Base-by-base conservation (phyloP, 768 basidiomycete genomes). In the Piloderma croceum region DNA sequence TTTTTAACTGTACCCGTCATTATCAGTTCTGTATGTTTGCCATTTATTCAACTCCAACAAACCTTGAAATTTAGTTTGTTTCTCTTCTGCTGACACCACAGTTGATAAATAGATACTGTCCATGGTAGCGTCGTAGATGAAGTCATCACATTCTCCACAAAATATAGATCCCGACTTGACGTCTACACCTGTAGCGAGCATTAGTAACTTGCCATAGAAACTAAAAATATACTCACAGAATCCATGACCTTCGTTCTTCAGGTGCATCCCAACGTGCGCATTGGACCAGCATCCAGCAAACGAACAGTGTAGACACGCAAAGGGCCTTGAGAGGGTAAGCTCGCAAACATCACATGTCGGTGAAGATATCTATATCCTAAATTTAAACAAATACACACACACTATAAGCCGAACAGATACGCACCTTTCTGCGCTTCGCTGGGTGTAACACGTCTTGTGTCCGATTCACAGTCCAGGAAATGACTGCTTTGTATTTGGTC, bases 121-220 rank as follows among this genome's bases (percentile, higher is more conserved):
- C 24, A 90, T 52, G 2, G 54, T 58, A 10, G 70, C 47, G 46
- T 85, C 68, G 49, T 82, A 83, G 18, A 89, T 71, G 44, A 89
- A 81, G 54, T 91, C 83, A 25, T 81, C 70, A 62, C 90, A 93
- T 24, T 70, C 64, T 3, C 64, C 57, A 56, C 91, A 93, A 53
- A 76, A 92, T 2, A 92, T 63, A 7, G 69, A 67, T n/a, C 91
- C 90, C 0, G 80, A 74, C 47, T 74, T 76, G 3, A 76, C 67
- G 57, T 93, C 90, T 20, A 77, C 76, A 52, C 83, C 90, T 92
- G 50, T 9, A 2, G n/a, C 17, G 12, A 38, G 21, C n/a, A 27
- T 31, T 23, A 40, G 10, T 39, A 29, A n/a, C 17, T 31, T 21
- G 35, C 15, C 17, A 31, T 19, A 24, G 12, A 29, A 25, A 17